Conservation (phyloP, 2,329 filamentous ascomycete genomes). For the Fusarium incarnatum region DNA sequence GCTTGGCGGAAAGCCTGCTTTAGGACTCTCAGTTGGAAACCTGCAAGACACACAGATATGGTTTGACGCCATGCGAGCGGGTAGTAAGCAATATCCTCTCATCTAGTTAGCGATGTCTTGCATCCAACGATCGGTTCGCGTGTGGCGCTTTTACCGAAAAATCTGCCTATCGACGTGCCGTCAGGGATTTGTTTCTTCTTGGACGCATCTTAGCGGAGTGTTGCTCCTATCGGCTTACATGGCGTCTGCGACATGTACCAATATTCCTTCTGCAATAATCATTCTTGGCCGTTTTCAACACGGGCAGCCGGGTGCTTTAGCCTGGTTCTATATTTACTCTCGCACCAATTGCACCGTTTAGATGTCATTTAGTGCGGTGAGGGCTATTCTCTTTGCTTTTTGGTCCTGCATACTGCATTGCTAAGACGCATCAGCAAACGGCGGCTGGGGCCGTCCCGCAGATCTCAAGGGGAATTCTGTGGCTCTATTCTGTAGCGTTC, state of each 20-base stretch:
- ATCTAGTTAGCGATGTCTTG: conserved; percentile 16
- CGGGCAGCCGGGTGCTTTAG: conserved; percentile 21
- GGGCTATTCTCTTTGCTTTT: conserved; percentile 11
- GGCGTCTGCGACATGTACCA: conserved; percentile 10
- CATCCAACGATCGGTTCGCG: conserved; percentile 14
- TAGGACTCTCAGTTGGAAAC: conserved; percentile 1
- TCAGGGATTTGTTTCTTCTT: conserved; percentile 3
- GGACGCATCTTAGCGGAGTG: conserved; percentile 19
- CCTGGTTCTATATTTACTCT: conserved; percentile 37
- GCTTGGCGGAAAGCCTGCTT: background rate
- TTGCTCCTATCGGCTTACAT: conserved; percentile 20
- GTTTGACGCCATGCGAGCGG: conserved; percentile 19
- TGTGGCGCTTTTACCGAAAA: conserved; percentile 24
- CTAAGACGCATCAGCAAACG: background rate
- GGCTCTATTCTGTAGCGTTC: background rate
- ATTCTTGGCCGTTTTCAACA: conserved; percentile 25
- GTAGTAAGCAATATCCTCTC: conserved; percentile 14
- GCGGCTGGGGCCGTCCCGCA: conserved; percentile 4
- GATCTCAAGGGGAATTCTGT: background rate
- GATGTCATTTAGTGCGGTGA: conserved; percentile 4
- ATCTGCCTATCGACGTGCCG: conserved; percentile 15
- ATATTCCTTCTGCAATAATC: conserved; percentile 11
- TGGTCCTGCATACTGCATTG: conserved; percentile 7
- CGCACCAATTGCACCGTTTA: conserved; percentile 21
- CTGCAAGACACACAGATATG: conserved; percentile 12